Evolutionary conservation across 108 stramenopile genomes (phyloP).

Genomic region (Cyclotella kingstonii): DNA sequence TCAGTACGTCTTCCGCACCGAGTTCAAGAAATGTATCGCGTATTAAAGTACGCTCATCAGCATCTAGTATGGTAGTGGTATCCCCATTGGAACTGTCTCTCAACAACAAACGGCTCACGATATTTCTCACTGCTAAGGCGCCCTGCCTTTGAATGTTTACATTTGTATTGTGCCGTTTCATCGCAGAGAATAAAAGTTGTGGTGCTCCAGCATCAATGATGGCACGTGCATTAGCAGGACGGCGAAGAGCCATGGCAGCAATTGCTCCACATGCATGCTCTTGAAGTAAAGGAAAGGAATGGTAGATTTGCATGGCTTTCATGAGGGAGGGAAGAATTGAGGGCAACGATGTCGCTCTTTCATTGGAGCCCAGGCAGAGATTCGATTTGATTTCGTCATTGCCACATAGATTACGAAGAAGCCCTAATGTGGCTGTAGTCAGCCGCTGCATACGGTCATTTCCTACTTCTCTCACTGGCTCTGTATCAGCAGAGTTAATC

Average conservation of each 20-base stretch:
- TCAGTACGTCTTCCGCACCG: constrained; percentile 72
- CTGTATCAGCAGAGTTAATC: no score
- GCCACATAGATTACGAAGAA: constrained; percentile 81
- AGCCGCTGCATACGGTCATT: constrained; percentile 21
- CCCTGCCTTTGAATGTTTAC: constrained; percentile 80
- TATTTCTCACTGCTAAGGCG: constrained; percentile 80
- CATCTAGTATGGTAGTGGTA: neutral
- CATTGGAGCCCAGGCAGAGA: constrained; percentile 53
- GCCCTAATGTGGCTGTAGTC: constrained; percentile 57
- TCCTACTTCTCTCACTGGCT: no score
- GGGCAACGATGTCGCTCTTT: constrained; percentile 31
- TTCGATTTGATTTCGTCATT: constrained; percentile 89
- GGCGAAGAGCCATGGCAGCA: constrained; percentile 83
- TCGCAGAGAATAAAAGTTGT: constrained; percentile 55
- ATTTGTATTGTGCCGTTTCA: constrained; percentile 62
- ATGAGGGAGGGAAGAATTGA: constrained; percentile 32
- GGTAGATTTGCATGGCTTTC: constrained; percentile 50
- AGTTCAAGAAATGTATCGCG: constrained; percentile 62
- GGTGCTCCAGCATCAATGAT: constrained; percentile 57
- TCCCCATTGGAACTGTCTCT: constrained; percentile 8
- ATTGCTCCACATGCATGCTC: constrained; percentile 87
- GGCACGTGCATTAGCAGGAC: constrained; percentile 66
- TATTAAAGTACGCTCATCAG: constrained; percentile 27
- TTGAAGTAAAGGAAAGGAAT: constrained; percentile 39
- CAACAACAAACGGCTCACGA: constrained; percentile 62